phyloP scores from a whole-genome alignment of 164 flowering plant species.

The Malania oleifera region DNA sequence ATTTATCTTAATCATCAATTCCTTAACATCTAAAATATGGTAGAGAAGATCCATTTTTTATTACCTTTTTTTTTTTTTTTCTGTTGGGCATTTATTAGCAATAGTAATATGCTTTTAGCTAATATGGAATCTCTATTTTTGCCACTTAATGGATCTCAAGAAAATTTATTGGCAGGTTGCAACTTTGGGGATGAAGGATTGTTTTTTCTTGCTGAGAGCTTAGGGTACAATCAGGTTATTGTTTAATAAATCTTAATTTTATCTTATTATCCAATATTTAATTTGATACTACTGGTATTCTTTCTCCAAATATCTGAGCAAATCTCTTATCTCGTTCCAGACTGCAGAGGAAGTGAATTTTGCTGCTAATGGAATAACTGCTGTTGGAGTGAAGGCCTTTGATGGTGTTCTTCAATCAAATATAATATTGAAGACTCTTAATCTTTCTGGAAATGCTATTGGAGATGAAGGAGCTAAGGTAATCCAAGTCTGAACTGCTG shows the following conservation, averaged over 20 bases:
- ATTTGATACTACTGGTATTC: background rate
- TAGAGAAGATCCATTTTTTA: background rate
- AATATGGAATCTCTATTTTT: background rate
- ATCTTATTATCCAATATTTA: background rate
- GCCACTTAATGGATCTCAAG: background rate
- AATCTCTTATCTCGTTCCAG: slow-evolving; percentile 33
- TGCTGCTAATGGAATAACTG: slow-evolving; percentile 94
- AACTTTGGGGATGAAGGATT: slow-evolving; percentile 95
- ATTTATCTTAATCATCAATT: background rate
- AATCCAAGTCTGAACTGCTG: slow-evolving; percentile 7
- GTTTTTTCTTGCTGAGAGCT: slow-evolving; percentile 90
- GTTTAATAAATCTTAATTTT: slow-evolving; percentile 1
- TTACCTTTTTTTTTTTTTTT: slow-evolving; percentile 2
- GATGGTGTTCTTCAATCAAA: slow-evolving; percentile 92
- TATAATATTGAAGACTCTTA: slow-evolving; percentile 57
- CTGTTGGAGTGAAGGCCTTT: slow-evolving; percentile 85
- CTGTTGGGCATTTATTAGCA: background rate
- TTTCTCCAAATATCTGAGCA: background rate
- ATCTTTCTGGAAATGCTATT: slow-evolving; percentile 89
- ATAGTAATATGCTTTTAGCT: background rate
- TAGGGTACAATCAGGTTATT: slow-evolving; percentile 79
- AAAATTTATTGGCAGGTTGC: slow-evolving; percentile 46
- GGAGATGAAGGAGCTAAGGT: slow-evolving; percentile 99
- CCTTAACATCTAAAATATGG: background rate
- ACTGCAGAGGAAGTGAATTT: slow-evolving; percentile 81